phyloP scores from a whole-genome alignment of 2,329 filamentous ascomycete genomes.

The Neocatenulostroma microsporum region DNA sequence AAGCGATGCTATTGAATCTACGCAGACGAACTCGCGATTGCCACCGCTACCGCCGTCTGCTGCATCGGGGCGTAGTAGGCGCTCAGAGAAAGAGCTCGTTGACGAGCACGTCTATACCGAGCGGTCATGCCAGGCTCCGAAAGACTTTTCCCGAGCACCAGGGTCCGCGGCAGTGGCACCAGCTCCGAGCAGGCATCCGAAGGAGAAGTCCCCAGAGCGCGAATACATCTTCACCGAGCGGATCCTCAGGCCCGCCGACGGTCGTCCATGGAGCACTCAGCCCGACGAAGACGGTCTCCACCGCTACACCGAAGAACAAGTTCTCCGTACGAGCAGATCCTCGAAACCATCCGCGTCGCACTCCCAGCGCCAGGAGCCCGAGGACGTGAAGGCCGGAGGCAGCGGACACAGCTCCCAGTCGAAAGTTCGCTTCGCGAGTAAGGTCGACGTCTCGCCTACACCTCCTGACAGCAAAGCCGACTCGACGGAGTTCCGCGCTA shows the following conservation, averaged over 20 bases:
- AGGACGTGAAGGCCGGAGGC: conserved; percentile 1
- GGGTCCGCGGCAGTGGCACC: too few relatives aligned
- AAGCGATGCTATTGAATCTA: too few relatives aligned
- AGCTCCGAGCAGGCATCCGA: too few relatives aligned
- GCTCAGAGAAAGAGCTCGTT: too few relatives aligned
- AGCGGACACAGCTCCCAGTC: conserved; percentile 16
- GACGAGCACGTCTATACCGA: too few relatives aligned
- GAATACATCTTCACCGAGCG: conserved; percentile 11
- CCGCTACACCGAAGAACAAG: neutral
- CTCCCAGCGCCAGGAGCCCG: neutral
- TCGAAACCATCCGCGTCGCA: neutral
- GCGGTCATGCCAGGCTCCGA: too few relatives aligned
- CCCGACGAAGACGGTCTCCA: neutral
- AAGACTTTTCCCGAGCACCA: too few relatives aligned
- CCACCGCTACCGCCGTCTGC: too few relatives aligned
- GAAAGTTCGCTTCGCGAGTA: conserved; percentile 27
- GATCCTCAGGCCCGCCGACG: conserved; percentile 6
- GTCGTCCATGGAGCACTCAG: neutral
- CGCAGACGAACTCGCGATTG: too few relatives aligned
- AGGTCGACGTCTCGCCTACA: conserved; percentile 27
- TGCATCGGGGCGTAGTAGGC: too few relatives aligned
- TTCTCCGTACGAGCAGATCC: neutral
- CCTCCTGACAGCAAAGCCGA: conserved; percentile 26
- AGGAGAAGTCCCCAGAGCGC: too few relatives aligned
- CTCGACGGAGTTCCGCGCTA: conserved; percentile 19